Base-by-base conservation (phyloP, 306 rosid genomes). In the Fagus crenata region DNA sequence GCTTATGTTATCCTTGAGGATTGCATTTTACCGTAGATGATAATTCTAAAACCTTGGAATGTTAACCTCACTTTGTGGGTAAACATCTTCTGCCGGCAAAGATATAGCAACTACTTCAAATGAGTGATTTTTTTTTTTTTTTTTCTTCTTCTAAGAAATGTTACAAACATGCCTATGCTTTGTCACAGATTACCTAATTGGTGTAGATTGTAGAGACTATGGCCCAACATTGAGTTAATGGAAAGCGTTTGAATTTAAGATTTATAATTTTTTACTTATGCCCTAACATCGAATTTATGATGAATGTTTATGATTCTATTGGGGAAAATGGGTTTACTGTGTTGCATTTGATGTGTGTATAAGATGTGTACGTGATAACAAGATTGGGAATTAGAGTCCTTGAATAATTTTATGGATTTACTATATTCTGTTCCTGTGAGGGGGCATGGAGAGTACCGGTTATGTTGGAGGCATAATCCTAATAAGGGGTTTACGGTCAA, bases 11-110 rank as follows among this genome's bases (percentile, higher is more conserved):
- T 39, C 69, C 74, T 17, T 54, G 75, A 31, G 35, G 17, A 2
- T 13, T 68, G 28, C 64, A 46, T 79, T 69, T 49, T 6, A 7
- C 8, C n/a, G 28, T 55, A 51, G 56, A 74, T 79, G 55, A n/a
- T 69, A n/a, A 9, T 41, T 67, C 69, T 0, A 55, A 70, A n/a
- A 53, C 39, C 74, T 37, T 83, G 71, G 68, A 42, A 39, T 61
- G 72, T 37, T 78, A 18, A 40, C 49, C 56, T 59, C 11, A 7
- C 6, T 49, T 28, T 69, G 71, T 15, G 6, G 73, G 65, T 49
- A 7, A 40, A 36, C 41, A 31, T 42, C 67, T 67, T 4, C 43
- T 58, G 0, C 35, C 9, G 31, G 64, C 13, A 58, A 22, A 58
- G 36, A n/a, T 8, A 22, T 28, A 58, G 31, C 6, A 58, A 58